Conservation (phyloP, 768 basidiomycete genomes). For the Nevesoporus exiguus region DNA sequence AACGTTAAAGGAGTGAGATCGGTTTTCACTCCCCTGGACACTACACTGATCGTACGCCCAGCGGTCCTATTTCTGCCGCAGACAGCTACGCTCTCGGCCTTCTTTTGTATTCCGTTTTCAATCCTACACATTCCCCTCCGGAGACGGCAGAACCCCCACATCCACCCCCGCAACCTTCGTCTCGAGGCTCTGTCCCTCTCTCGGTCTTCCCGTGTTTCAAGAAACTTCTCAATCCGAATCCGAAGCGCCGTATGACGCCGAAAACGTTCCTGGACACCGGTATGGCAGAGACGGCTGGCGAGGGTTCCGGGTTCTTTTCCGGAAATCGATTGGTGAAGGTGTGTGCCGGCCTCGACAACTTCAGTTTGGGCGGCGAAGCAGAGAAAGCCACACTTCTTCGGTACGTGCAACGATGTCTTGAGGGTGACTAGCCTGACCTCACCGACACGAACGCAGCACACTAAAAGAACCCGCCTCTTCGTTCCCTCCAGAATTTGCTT, state of each 20-base stretch:
- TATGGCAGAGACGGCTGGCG: slow-evolving; percentile 58
- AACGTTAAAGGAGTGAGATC: slow-evolving; percentile 71
- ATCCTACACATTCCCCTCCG: slow-evolving; percentile 71
- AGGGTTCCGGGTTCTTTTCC: slow-evolving; percentile 73
- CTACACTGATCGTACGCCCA: slow-evolving; percentile 18
- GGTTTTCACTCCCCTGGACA: neutral
- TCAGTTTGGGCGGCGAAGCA: slow-evolving; percentile 72
- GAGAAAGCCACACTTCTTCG: slow-evolving; percentile 75
- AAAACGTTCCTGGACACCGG: slow-evolving; percentile 78
- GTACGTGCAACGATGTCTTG: slow-evolving; percentile 34
- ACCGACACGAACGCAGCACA: slow-evolving; percentile 40
- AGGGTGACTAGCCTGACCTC: neutral
- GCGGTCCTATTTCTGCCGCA: slow-evolving; percentile 54
- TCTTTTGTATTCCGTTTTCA: slow-evolving; percentile 83
- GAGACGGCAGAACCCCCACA: slow-evolving; percentile 69
- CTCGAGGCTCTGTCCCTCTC: slow-evolving; percentile 72
- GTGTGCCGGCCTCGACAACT: slow-evolving; percentile 84
- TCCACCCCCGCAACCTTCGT: slow-evolving; percentile 64
- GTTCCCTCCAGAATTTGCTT: slow-evolving; percentile 83
- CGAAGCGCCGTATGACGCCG: slow-evolving; percentile 70
- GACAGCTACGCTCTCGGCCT: slow-evolving; percentile 93
- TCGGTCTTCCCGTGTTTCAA: slow-evolving; percentile 79
- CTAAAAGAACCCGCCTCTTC: slow-evolving; percentile 76
- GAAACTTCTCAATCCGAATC: slow-evolving; percentile 85
- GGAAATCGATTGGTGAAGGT: slow-evolving; percentile 81